A percentile compares a stretch with the other conserved stretches of the same genome.
Evolutionary conservation across 148 eudicot species (phyloP).

Genomic region (Amaranthus hypochondriacus): DNA sequence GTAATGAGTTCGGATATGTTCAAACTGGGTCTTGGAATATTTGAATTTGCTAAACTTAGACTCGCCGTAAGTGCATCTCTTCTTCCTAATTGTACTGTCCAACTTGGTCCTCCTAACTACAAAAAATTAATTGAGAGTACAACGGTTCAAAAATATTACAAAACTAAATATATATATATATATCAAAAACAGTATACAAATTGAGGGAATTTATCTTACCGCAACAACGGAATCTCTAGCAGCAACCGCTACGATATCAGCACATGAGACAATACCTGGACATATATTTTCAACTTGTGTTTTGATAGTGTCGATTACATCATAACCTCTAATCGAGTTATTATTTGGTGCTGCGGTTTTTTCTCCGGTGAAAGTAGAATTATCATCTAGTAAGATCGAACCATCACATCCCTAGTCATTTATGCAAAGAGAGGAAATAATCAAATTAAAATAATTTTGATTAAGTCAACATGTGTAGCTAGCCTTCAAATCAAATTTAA

Average conservation of each 20-base stretch:
- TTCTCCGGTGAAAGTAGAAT: slow-evolving; percentile 35
- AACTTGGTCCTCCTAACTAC: slow-evolving; percentile 54
- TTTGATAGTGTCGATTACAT: slow-evolving; percentile 35
- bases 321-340: slow-evolving; percentile 36
- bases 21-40: slow-evolving; percentile 39
- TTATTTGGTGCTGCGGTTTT: slow-evolving; percentile 31
- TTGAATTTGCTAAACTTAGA: slow-evolving; percentile 9
- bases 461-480: neutral
- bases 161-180: too few species aligned
- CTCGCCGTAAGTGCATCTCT: slow-evolving; percentile 55
- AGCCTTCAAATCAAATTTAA: neutral
- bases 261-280: slow-evolving; percentile 40
- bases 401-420: slow-evolving; percentile 38
- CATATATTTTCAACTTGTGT: slow-evolving; percentile 31
- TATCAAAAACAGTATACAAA: neutral
- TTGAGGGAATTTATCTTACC: slow-evolving; percentile 22
- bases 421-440: too few species aligned
- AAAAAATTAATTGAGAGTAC: neutral
- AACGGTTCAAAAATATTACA: too few species aligned
- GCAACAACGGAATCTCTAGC: slow-evolving; percentile 43
- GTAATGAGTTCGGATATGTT: slow-evolving; percentile 35
- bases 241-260: slow-evolving; percentile 39
- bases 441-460: neutral
- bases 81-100: slow-evolving; percentile 55
- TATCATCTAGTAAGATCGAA: slow-evolving; percentile 33